Conservation (phyloP, 306 rosid genomes). For the Vigna radiata region DNA sequence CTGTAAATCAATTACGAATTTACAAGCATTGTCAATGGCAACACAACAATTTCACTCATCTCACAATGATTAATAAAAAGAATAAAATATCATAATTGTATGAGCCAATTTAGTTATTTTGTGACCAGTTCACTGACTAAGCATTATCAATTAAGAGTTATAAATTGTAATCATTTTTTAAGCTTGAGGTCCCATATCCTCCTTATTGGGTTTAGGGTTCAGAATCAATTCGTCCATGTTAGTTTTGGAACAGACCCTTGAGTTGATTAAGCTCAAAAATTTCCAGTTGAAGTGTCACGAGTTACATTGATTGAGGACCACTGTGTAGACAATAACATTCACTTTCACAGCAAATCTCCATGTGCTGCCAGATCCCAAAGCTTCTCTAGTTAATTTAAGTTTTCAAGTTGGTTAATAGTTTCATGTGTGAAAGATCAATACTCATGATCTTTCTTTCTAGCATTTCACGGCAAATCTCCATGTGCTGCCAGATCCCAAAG, state of each 20-base stretch:
- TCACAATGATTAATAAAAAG: not conserved
- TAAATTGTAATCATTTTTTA: constrained; percentile 16
- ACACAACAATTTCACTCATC: constrained; percentile 9
- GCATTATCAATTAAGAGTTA: not conserved
- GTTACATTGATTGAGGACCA: not conserved
- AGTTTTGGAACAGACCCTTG: constrained; percentile 4
- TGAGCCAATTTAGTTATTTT: constrained; percentile 1
- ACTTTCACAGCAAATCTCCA: constrained; percentile 5
- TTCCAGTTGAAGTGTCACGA: not conserved
- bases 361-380: constrained; percentile 5
- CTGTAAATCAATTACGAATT: not conserved
- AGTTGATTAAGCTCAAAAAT: constrained; percentile 8
- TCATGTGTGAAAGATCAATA: constrained; percentile 10
- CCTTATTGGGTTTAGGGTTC: not conserved
- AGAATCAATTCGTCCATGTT: not conserved
- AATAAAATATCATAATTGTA: not conserved
- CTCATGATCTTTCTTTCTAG: not conserved
- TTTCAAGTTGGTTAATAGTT: constrained; percentile 31
- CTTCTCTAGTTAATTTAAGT: constrained; percentile 1
- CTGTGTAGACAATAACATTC: not conserved
- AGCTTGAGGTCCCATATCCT: not conserved
- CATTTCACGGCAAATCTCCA: constrained; percentile 6
- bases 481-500: constrained; percentile 1
- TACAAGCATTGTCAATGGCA: not conserved
- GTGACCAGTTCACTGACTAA: not conserved